These are phyloP conservation scores for Marasmius tenuissimus DNA, from an alignment of 1,284 basidiomycete species.

Conservation along the genomic window DNA sequence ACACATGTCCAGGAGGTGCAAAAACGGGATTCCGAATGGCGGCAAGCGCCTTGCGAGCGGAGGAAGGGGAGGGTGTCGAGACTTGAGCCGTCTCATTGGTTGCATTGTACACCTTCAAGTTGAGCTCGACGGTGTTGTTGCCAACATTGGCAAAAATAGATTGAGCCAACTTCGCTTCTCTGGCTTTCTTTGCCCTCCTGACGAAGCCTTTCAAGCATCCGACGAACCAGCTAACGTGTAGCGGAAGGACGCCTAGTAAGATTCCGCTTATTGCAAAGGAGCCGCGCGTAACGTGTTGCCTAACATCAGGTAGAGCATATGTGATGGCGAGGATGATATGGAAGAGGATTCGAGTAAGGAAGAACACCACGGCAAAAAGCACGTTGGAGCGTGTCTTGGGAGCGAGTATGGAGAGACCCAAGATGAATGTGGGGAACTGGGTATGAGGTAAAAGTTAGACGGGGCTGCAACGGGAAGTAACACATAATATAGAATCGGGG, in stretches of 20 bases:
- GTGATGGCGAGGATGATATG: slow-evolving; percentile 43
- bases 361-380: slow-evolving; percentile 53
- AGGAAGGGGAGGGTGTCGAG: no score
- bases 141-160: not conserved
- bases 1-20: not conserved
- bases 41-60: not conserved
- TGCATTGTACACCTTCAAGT: no score
- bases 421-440: slow-evolving; percentile 57
- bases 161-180: not conserved
- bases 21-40: not conserved
- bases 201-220: slow-evolving; percentile 53
- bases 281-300: slow-evolving; percentile 24
- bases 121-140: no score
- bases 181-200: slow-evolving; percentile 27
- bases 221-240: slow-evolving; percentile 57
- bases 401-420: slow-evolving; percentile 47
- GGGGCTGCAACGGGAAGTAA: slow-evolving; percentile 29
- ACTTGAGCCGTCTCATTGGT: no score
- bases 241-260: slow-evolving; percentile 42
- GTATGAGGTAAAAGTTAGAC: not conserved
- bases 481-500: not conserved
- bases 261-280: slow-evolving; percentile 40
- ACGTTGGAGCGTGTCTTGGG: slow-evolving; percentile 47
- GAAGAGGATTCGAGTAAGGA: slow-evolving; percentile 51
- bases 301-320: slow-evolving; percentile 33